Conservation (phyloP, 352 stramenopile genomes). For the Globisporangium spinosum region DNA sequence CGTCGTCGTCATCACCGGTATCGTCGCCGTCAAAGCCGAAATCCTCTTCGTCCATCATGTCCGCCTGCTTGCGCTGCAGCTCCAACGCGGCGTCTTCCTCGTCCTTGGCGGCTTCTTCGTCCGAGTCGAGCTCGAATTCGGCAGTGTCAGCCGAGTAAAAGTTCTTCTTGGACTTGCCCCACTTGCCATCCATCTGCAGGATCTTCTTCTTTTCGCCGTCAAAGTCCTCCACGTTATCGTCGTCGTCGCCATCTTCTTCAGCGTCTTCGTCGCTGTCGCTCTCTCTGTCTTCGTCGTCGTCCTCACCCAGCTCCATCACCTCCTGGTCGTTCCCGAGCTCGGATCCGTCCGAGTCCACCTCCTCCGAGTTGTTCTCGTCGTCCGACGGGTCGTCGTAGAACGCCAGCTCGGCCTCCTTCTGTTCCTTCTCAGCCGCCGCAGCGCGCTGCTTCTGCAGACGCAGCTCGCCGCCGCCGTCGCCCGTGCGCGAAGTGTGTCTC, state of each 20-base stretch:
- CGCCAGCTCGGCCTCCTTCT: slow-evolving; percentile 70
- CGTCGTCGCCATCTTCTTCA: slow-evolving; percentile 37
- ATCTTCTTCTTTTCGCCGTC: slow-evolving; percentile 68
- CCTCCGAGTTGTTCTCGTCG: slow-evolving; percentile 58
- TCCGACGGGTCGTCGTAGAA: slow-evolving; percentile 85
- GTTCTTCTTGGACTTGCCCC: slow-evolving; percentile 83
- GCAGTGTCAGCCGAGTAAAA: slow-evolving; percentile 86
- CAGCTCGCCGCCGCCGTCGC: slow-evolving; percentile 71
- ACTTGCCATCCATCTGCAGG: slow-evolving; percentile 76
- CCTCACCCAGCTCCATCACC: slow-evolving; percentile 58
- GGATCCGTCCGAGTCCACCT: slow-evolving; percentile 52
- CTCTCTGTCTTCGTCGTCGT: slow-evolving; percentile 34
- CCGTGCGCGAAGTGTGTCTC: slow-evolving; percentile 67
- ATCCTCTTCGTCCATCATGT: slow-evolving; percentile 86
- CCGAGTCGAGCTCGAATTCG: slow-evolving; percentile 76
- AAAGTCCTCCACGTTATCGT: slow-evolving; percentile 50
- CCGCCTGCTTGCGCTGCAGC: slow-evolving; percentile 78
- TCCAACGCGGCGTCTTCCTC: slow-evolving; percentile 83
- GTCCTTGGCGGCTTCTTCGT: slow-evolving; percentile 76
- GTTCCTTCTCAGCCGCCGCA: slow-evolving; percentile 47
- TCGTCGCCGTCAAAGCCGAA: slow-evolving; percentile 60
- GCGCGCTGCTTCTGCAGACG: slow-evolving; percentile 64
- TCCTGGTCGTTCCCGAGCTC: slow-evolving; percentile 59
- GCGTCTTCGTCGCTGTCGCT: slow-evolving; percentile 39
- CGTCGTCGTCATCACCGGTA: slow-evolving; percentile 32